Evolutionary conservation across 805 yeast species (phyloP).

Genomic region (Brettanomyces bruxellensis): DNA sequence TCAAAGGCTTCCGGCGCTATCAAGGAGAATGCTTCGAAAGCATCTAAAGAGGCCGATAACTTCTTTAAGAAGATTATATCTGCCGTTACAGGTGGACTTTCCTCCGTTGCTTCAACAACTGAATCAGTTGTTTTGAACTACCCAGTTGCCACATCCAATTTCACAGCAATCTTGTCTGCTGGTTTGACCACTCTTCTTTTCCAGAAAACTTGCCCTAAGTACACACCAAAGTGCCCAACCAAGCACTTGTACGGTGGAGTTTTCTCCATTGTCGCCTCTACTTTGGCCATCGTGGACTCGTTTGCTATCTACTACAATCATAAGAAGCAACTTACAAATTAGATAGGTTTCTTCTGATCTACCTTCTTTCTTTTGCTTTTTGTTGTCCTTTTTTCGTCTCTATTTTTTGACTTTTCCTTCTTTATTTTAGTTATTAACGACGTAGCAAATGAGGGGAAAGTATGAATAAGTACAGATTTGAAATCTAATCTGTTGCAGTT

Average conservation of each 20-base stretch:
- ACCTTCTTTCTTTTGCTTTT: not conserved
- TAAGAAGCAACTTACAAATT: not conserved
- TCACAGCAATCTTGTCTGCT: conserved; percentile 5
- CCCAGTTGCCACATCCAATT: conserved; percentile 16
- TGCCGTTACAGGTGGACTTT: conserved; percentile 6
- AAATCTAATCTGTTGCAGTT: too few species aligned
- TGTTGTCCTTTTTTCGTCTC: not conserved
- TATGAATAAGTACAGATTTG: too few species aligned
- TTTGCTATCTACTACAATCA: conserved; percentile 1
- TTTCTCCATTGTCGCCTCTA: not conserved
- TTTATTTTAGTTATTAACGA: too few species aligned
- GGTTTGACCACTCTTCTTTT: not conserved
- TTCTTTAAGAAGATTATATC: conserved; percentile 9
- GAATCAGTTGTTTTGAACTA: conserved; percentile 10
- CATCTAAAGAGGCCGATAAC: conserved; percentile 11
- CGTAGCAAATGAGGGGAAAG: too few species aligned
- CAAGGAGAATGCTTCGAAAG: conserved; percentile 6
- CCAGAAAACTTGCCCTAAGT: not conserved
- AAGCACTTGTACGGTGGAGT: conserved; percentile 1
- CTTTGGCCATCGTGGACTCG: conserved; percentile 2
- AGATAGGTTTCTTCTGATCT: not conserved
- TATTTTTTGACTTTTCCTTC: not conserved
- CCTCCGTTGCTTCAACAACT: conserved; percentile 7
- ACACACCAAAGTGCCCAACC: not conserved
- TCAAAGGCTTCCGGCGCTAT: conserved; percentile 8